A percentile compares a stretch with the other conserved stretches of the same genome.
Evolutionary conservation across 164 flowering plant species (phyloP).

Genomic region (Vitis labrusca): DNA sequence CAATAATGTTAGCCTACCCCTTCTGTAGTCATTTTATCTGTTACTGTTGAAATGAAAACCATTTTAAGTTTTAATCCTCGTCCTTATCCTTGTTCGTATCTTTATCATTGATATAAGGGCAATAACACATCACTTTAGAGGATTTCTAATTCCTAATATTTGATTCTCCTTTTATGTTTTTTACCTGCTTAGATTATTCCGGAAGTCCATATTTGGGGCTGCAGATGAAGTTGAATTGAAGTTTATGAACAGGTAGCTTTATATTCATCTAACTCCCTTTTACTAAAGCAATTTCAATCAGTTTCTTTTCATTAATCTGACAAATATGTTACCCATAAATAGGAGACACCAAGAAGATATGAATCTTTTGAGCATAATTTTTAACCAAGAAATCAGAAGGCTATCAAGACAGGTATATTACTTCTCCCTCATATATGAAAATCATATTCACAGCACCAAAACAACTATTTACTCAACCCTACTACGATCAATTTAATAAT

Average conservation of each 20-base stretch:
- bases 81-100: too few relatives aligned
- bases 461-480: too few relatives aligned
- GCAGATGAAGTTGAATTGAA: conserved; percentile 92
- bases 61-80: too few relatives aligned
- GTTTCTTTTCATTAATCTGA: not conserved
- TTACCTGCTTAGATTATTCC: conserved; percentile 57
- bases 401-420: conserved; percentile 81
- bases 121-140: not conserved
- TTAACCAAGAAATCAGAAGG: conserved; percentile 89
- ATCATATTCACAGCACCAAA: not conserved
- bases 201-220: conserved; percentile 88
- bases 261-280: not conserved
- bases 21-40: too few relatives aligned
- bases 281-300: not conserved
- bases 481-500: too few relatives aligned
- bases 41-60: too few relatives aligned
- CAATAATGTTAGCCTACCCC: too few relatives aligned
- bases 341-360: conserved; percentile 91
- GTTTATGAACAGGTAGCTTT: conserved; percentile 78
- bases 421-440: not conserved
- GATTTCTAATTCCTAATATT: not conserved
- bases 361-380: conserved; percentile 72
- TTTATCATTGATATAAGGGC: too few relatives aligned
- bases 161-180: not conserved
- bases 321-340: conserved; percentile 1